Evolutionary conservation across 2,329 filamentous ascomycete genomes (phyloP), one percentile per base, ranked within the genome.

Genomic region (Falciphora oryzae): DNA sequence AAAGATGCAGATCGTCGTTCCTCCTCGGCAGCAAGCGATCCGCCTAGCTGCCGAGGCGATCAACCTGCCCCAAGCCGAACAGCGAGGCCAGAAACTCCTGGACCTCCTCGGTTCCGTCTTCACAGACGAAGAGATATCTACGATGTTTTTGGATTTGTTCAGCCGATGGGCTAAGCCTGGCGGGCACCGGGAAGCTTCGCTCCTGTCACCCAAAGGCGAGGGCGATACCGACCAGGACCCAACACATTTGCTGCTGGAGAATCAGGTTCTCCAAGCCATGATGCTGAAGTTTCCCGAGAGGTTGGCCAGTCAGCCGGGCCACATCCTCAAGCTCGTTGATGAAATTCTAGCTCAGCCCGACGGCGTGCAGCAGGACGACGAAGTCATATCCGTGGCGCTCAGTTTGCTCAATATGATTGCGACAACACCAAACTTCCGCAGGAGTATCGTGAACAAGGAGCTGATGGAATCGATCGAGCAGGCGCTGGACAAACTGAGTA

Each of bases 221-320:
- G 63, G 66, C 8, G 66, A 68, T 7, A 68, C 70, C 13, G 69
- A 75, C 27, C 72, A 77, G 1, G 69, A 75, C 4, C 64, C 70
- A 0, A 69, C 73, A 1, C 79, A 84, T 59, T 77, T 83, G 0
- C 65, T 85, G 1, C 74, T 83, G 7, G 81, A 89, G 67, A 79
- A 87, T 6, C 86, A 86, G 61, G 75, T 91, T 0, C 78, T 91
- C 10, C 87, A 90, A 70, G 83, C 81, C 44, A 81, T 92, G 75
- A 85, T 91, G 74, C 83, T 85, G 29, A 81, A 78, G 59, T 82
- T 88, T 59, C 83, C 87, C 1, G 83, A 88, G 28, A 86, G 85
- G 67, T 79, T 92, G 16, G 83, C 89, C 35, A 82, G 81, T 38
- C 83, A 86, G 65, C 88, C 89, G 2, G 82, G 82, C 58, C 86